Percentiles rank a stretch among this genome's conserved stretches.
Conservation (phyloP, 2,329 filamentous ascomycete genomes). For the Cryphonectria nitschkei region DNA sequence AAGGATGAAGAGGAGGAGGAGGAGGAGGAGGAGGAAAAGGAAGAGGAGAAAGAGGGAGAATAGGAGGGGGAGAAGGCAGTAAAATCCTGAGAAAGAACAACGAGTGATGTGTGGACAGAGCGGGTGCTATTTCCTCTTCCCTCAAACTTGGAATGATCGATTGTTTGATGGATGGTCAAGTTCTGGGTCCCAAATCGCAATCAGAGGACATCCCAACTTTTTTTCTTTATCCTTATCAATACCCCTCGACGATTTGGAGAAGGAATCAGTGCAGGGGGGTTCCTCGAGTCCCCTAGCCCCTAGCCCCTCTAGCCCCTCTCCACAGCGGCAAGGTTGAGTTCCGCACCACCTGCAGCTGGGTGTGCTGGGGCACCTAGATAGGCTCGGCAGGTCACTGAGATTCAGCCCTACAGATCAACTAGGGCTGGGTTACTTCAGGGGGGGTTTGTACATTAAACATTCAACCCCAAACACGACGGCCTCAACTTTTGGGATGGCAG, state of each 20-base stretch:
- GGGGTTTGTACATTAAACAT: not conserved
- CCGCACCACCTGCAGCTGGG: not conserved
- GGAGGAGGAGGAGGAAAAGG: not conserved
- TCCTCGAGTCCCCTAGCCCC: no score
- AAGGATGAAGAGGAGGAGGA: not conserved
- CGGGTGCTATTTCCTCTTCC: not conserved
- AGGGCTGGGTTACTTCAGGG: not conserved
- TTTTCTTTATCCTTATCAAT: not conserved
- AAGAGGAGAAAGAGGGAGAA: not conserved
- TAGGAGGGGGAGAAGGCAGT: not conserved
- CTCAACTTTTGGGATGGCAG: not conserved
- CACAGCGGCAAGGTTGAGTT: slow-evolving; percentile 7
- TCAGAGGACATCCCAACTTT: slow-evolving; percentile 3
- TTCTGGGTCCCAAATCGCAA: slow-evolving; percentile 3
- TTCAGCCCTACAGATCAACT: not conserved
- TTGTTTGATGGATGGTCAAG: not conserved
- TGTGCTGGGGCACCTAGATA: not conserved
- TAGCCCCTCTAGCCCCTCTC: slow-evolving; percentile 1
- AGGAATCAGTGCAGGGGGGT: not conserved
- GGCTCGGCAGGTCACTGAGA: not conserved
- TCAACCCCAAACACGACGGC: not conserved
- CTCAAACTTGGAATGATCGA: not conserved
- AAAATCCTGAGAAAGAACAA: not conserved
- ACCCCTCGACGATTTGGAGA: not conserved
- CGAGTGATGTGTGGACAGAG: no score